Evolutionary conservation across 257 asterid species (phyloP), one percentile per base, ranked within the genome.

Genomic region (Solanum tarapatanum): DNA sequence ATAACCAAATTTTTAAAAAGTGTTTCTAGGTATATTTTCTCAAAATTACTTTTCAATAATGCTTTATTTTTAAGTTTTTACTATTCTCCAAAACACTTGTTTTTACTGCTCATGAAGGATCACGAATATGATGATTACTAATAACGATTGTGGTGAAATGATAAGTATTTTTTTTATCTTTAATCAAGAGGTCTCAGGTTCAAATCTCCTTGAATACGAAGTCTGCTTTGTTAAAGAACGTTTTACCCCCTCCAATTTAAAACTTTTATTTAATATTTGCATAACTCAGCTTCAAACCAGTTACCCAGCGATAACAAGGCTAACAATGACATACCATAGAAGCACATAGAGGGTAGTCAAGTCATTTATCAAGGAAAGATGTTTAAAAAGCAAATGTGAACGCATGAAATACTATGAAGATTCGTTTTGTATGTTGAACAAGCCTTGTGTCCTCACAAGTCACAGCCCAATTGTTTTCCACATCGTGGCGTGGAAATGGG

Each of bases 191-290:
- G 0, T 48, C 0, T 48, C 1, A 48, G 0, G 23, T 48, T 48
- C 8, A 2, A 48, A 48, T 48, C 0, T 5, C 21, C 60, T 48
- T 48, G 0, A 5, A 0, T 48, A 16, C 3, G 3, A 48, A 48
- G 0, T 48, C 0, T 5, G 0, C 8, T 16, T 6, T 48, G 21
- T 48, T 48, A 5, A 0, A 48, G 3, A 14, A 0, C 1, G 6
- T 48, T 48, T 48, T 48, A 14, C 21, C 58, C 7, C 1, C 1
- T 5, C 0, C 21, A 14, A 48, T 48, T 16, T 14, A 0, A 5
- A 2, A 48, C 0, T 48, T 48, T 48, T 48, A 48, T 14, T 2
- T 48, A 14, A 48, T 48, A 48, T 48, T 48, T 51, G 1, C 62
- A 51, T 17, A 51, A 51, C n/a, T 51, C 62, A 51, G 9, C 4